Base-by-base conservation (phyloP, 768 basidiomycete species). In the Mycena vitilis region DNA sequence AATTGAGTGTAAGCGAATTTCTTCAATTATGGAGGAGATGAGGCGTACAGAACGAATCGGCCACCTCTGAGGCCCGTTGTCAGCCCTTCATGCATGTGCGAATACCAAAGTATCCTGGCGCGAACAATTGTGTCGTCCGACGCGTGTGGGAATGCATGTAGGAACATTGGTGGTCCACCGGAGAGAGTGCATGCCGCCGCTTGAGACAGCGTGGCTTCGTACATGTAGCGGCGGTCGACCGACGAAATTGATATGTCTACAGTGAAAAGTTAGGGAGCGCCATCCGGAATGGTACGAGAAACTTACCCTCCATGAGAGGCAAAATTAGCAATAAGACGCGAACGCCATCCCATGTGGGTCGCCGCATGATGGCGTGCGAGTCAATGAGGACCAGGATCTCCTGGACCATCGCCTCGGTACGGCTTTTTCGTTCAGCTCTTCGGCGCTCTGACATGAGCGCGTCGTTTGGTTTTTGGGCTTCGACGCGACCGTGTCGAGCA, bases 71-170 rank as follows among this genome's bases (percentile, higher is more conserved):
- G 84, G 23, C 91, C 96, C 11, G 88, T 92, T 2, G 89, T 88
- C 23, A 96, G 86, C 36, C 94, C 93, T 79, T 97, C 96, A 66
- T 94, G 90, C 30, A 92, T 88, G 70, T 95, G 88, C 9, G 92
- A 89, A 73, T 95, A 97, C 93, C 95, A 97, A 77, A 95, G 96
- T 38, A 96, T 84, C 37, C 95, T 85, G 4, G 93, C 90, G 40
- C 94, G 88, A 40, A 92, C 83, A 53, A 83, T 77, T 42, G 90
- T 88, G 59, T 91, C 87, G 57, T 90, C 89, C 40, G 85, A 82
- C 54, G 82, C 86, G 62, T 84, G 81, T 23, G 88, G 78, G 16
- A 85, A 83, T 0, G 84, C 80, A 42, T 79, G 64, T 20, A 74
- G 71, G 68, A 80, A 71, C 37, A 77, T 66, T 18, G 78, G 66